Evolutionary conservation across 1,284 basidiomycete species (phyloP), one percentile per base, ranked within the genome.

Genomic region (Wolfiporia cocos): DNA sequence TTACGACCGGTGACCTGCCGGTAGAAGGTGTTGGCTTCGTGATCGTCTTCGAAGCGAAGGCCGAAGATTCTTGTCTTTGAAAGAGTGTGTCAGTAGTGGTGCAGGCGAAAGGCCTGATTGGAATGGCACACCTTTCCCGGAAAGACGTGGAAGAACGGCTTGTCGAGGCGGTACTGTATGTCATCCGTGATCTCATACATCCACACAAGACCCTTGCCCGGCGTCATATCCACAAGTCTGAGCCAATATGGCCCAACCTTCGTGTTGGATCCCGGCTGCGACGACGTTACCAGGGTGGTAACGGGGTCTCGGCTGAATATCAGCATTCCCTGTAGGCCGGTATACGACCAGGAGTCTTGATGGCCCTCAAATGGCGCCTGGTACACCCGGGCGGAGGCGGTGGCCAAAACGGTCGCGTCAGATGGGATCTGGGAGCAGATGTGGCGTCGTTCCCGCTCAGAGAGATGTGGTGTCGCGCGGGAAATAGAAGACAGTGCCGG

Each of bases 101-200:
- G 14, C 7, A 10, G 21, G 11, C 17, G 6, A 11, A 3, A n/a
- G 10, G 4, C 21, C 34, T 17, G 44, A 21, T 42, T 22, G 32
- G 22, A 20, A 17, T 26, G 18, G 68, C 83, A 56, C 57, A 92
- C 91, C 66, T 86, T 81, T 33, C 87, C 89, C 23, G 79, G 77
- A 63, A 94, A 94, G 23, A 82, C 75, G 64, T 96, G 92, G 68
- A 96, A 96, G 69, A 94, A 96, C 2, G 91, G 87, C 49, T 87
- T 82, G 63, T 96, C 92, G 53, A 87, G 75, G 53, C 81, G 79
- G 64, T 94, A 97, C 43, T 82, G 74, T 55, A 93, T 82, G 48
- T 77, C 74, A 34, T 80, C 76, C 4, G 88, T 89, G 34, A 96
- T 70, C 54, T 85, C 84, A 63, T 95, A 92, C 61, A 86, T 78